phyloP scores from a whole-genome alignment of 2,329 filamentous ascomycete species.

The Fonsecaea multimorphosa region DNA sequence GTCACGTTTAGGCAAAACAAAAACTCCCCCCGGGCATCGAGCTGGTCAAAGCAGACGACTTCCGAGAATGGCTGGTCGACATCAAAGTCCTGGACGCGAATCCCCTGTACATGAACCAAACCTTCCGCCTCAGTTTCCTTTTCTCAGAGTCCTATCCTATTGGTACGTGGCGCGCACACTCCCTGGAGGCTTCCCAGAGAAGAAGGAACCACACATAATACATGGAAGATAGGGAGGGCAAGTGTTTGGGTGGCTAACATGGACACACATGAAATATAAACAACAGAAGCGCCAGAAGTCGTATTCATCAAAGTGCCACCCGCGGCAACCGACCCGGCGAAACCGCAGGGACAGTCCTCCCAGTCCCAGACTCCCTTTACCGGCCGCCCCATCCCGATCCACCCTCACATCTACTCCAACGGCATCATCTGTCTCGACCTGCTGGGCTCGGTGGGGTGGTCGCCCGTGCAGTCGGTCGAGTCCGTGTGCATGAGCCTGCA shows the following conservation, averaged over 20 bases:
- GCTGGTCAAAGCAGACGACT: slow-evolving; percentile 79
- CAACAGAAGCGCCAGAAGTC: slow-evolving; percentile 87
- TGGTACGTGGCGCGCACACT: slow-evolving; percentile 59
- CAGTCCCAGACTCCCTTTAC: slow-evolving; percentile 42
- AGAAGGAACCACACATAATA: background rate
- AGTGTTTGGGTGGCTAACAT: slow-evolving; percentile 1
- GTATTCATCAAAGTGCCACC: slow-evolving; percentile 72
- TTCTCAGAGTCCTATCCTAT: slow-evolving; percentile 90
- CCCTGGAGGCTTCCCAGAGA: background rate
- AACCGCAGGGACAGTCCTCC: slow-evolving; percentile 24
- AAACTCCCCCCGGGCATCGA: slow-evolving; percentile 72
- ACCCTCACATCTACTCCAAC: slow-evolving; percentile 98
- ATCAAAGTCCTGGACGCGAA: slow-evolving; percentile 89
- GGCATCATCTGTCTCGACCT: slow-evolving; percentile 98
- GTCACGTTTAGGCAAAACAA: slow-evolving; percentile 58
- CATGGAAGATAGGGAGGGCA: background rate
- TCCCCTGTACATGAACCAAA: slow-evolving; percentile 80
- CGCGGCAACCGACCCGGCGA: slow-evolving; percentile 46
- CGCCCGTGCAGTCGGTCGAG: slow-evolving; percentile 94
- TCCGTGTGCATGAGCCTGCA: slow-evolving; percentile 97
- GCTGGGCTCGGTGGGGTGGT: slow-evolving; percentile 87
- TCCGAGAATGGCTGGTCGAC: slow-evolving; percentile 91
- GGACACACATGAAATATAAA: background rate
- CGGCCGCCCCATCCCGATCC: slow-evolving; percentile 76
- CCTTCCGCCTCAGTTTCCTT: slow-evolving; percentile 83